Conservation (phyloP, 176 grass and related monocot genomes). For the Oryza brachyantha region DNA sequence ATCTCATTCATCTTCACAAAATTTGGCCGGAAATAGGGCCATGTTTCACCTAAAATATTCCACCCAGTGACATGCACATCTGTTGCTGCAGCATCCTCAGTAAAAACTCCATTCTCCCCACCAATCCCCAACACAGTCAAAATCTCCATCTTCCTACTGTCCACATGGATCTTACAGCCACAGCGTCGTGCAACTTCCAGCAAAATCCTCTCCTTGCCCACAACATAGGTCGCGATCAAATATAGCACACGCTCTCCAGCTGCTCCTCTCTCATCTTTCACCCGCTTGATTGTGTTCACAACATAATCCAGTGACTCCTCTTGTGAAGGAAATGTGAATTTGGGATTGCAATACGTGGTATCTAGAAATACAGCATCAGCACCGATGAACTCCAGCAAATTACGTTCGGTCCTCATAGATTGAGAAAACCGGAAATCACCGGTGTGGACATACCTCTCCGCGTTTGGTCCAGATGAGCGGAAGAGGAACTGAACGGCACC, state of each 20-base stretch:
- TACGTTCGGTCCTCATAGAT: constrained; percentile 63
- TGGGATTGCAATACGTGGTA: constrained; percentile 89
- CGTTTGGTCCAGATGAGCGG: constrained; percentile 31
- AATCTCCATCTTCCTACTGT: constrained; percentile 73
- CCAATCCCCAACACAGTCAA: constrained; percentile 62
- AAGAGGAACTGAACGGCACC: constrained; percentile 92
- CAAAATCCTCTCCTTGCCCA: constrained; percentile 94
- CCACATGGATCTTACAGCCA: constrained; percentile 72
- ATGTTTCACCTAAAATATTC: constrained; percentile 93
- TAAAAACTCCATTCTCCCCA: constrained; percentile 58
- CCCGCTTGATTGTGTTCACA: constrained; percentile 48
- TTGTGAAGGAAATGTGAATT: constrained; percentile 74
- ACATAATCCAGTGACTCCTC: constrained; percentile 79
- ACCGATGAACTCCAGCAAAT: constrained; percentile 60
- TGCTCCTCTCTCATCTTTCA: constrained; percentile 45
- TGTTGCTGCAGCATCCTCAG: constrained; percentile 50
- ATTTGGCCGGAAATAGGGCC: constrained; percentile 86
- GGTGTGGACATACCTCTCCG: constrained; percentile 70
- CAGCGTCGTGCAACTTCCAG: constrained; percentile 71
- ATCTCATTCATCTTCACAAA: constrained; percentile 94
- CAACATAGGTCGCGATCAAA: constrained; percentile 75
- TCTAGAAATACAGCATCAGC: constrained; percentile 84
- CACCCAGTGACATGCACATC: constrained; percentile 73
- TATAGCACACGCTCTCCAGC: constrained; percentile 53
- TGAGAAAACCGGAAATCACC: constrained; percentile 71